Percentiles rank a stretch among this genome's conserved stretches.
These are phyloP conservation scores for Grosmannia penicillata DNA, from an alignment of 2,329 filamentous ascomycete genomes.

Conservation along the genomic window DNA sequence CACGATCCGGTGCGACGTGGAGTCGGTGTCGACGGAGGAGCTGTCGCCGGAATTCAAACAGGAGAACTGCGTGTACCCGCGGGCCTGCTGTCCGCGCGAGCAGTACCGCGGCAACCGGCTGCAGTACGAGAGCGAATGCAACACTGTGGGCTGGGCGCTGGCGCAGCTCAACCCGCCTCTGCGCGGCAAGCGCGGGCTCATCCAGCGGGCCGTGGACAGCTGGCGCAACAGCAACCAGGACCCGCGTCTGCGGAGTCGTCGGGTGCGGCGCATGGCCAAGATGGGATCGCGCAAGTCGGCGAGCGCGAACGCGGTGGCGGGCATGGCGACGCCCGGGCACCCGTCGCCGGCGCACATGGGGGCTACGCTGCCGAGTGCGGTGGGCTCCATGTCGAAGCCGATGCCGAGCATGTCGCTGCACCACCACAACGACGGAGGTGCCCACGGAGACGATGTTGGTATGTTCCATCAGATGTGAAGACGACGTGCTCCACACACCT, in stretches of 20 bases:
- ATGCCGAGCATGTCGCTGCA: constrained; percentile 50
- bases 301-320: constrained; percentile 29
- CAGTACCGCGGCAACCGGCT: constrained; percentile 92
- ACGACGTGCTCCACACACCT: constrained; percentile 9
- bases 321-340: constrained; percentile 13
- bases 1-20: constrained; percentile 93
- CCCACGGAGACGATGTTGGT: constrained; percentile 76
- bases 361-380: constrained; percentile 42
- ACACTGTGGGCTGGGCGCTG: constrained; percentile 97
- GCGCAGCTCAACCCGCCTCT: constrained; percentile 85
- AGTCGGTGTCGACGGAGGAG: constrained; percentile 84
- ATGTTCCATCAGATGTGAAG: constrained; percentile 93
- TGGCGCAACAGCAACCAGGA: constrained; percentile 99
- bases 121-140: constrained; percentile 97
- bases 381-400: constrained; percentile 49
- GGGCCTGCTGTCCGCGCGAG: constrained; percentile 88
- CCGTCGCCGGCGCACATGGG: constrained; percentile 8
- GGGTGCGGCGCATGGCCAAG: constrained; percentile 92
- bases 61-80: constrained; percentile 94
- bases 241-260: constrained; percentile 72
- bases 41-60: constrained; percentile 84
- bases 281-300: constrained; percentile 66
- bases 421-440: constrained; percentile 59
- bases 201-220: constrained; percentile 93
- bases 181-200: constrained; percentile 84